phyloP scores from a whole-genome alignment of 306 rosid genomes.

The Lotus japonicus region DNA sequence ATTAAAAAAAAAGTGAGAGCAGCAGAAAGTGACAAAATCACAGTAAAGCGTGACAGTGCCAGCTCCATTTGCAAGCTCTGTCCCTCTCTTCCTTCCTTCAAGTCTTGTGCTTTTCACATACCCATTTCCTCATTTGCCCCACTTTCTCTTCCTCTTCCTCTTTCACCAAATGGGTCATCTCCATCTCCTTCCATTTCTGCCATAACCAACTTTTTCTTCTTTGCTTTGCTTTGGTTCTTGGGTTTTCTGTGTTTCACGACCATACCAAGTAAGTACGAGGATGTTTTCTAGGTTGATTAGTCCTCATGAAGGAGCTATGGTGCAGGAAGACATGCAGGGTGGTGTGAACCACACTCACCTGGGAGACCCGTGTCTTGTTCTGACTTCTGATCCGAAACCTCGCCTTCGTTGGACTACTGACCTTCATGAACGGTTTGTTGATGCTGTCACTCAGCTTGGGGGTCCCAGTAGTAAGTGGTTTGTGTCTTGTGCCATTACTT shows the following conservation, averaged over 20 bases:
- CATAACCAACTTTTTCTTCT: not conserved
- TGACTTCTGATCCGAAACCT: conserved; percentile 95
- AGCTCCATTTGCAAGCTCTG: conserved; percentile 13
- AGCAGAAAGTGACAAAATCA: conserved; percentile 52
- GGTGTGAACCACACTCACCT: conserved; percentile 16
- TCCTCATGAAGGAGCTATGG: conserved; percentile 24
- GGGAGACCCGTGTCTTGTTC: conserved; percentile 82
- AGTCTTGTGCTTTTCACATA: conserved; percentile 27
- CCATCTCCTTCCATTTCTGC: conserved; percentile 5
- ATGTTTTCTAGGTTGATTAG: conserved; percentile 37
- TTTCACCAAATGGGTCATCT: conserved; percentile 26
- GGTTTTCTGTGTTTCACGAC: not conserved
- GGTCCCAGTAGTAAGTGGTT: conserved; percentile 60
- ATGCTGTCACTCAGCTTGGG: conserved; percentile 96
- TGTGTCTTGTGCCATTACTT: not conserved
- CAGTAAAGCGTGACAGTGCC: conserved; percentile 43
- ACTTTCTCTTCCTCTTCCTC: not conserved
- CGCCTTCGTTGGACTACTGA: conserved; percentile 99
- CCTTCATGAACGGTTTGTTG: conserved; percentile 91
- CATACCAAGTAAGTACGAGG: not conserved
- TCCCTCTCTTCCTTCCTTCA: not conserved
- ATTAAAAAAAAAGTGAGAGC: not conserved
- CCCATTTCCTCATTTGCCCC: conserved; percentile 10
- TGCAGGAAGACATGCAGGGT: conserved; percentile 43
- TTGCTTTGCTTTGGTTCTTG: too few species aligned